Percentiles rank a stretch among this genome's conserved stretches.
These are phyloP conservation scores for Pleurotus pulmonarius DNA, from an alignment of 768 basidiomycete genomes.

Conservation along the genomic window DNA sequence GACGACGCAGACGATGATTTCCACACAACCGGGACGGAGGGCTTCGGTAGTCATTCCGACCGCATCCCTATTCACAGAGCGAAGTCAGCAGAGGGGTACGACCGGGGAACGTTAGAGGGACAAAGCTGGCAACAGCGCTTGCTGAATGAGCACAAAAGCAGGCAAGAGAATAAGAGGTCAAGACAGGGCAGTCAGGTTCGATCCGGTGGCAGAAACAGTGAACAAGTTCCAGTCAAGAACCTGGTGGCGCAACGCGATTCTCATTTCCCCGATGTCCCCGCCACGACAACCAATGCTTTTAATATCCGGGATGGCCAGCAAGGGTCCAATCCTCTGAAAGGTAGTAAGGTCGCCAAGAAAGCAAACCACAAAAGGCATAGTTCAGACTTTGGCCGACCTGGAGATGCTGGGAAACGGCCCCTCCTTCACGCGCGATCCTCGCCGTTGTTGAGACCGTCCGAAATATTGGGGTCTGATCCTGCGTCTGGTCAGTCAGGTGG, in stretches of 20 bases:
- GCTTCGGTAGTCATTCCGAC: not conserved
- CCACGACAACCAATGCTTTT: no score
- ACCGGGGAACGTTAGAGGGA: not conserved
- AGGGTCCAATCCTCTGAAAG: not conserved
- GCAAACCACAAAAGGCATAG: not conserved
- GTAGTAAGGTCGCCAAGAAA: not conserved
- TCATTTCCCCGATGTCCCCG: not conserved
- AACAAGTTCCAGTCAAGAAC: not conserved
- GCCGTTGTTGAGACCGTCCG: not conserved
- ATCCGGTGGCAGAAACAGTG: not conserved
- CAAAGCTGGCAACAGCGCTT: conserved; percentile 5
- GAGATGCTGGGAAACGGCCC: not conserved
- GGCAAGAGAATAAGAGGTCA: not conserved
- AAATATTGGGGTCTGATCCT: not conserved
- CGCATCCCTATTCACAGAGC: not conserved
- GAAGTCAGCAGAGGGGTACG: not conserved
- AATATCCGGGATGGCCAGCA: not conserved
- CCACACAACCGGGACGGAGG: not conserved
- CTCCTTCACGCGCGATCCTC: conserved; percentile 2
- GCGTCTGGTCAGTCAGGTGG: not conserved
- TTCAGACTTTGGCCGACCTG: not conserved
- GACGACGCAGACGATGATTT: not conserved
- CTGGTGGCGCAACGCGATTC: not conserved
- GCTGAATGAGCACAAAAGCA: not conserved
- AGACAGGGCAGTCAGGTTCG: not conserved